Percentiles rank a stretch among this genome's conserved stretches.
Evolutionary conservation across 495 filamentous ascomycete genomes (phyloP).

Genomic region (Hypoxylon fragiforme): DNA sequence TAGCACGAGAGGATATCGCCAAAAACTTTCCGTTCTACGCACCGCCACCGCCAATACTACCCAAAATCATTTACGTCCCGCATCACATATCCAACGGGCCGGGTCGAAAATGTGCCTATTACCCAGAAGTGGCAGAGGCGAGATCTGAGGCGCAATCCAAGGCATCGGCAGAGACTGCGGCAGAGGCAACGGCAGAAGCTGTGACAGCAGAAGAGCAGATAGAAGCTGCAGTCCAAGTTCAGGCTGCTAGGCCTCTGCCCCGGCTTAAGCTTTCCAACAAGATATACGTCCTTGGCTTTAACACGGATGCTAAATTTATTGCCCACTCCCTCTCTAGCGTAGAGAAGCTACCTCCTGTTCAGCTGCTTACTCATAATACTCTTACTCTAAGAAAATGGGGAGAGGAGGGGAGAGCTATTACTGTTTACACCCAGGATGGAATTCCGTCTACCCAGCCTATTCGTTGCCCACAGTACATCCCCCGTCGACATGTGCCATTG

Average conservation of each 20-base stretch:
- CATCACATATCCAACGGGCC: neutral
- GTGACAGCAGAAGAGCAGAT: neutral
- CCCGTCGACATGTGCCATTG: neutral
- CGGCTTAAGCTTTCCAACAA: constrained; percentile 32
- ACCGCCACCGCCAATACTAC: constrained; percentile 5
- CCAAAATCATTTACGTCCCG: neutral
- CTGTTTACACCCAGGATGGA: constrained; percentile 7
- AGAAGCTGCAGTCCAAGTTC: neutral
- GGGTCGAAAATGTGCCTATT: neutral
- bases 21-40: constrained; percentile 8
- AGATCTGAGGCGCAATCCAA: neutral
- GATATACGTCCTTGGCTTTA: constrained; percentile 58
- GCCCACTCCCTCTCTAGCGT: constrained; percentile 51
- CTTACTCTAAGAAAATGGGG: constrained; percentile 30
- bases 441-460: constrained; percentile 14
- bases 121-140: neutral
- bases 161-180: neutral
- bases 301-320: constrained; percentile 53
- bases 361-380: constrained; percentile 35
- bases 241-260: neutral
- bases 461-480: constrained; percentile 15
- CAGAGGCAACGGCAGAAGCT: neutral
- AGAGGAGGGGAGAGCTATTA: constrained; percentile 25
- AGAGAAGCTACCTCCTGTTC: constrained; percentile 33
- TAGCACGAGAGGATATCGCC: neutral